Evolutionary conservation across 2,329 filamentous ascomycete species (phyloP).

Genomic region (Neobulgaria alba): DNA sequence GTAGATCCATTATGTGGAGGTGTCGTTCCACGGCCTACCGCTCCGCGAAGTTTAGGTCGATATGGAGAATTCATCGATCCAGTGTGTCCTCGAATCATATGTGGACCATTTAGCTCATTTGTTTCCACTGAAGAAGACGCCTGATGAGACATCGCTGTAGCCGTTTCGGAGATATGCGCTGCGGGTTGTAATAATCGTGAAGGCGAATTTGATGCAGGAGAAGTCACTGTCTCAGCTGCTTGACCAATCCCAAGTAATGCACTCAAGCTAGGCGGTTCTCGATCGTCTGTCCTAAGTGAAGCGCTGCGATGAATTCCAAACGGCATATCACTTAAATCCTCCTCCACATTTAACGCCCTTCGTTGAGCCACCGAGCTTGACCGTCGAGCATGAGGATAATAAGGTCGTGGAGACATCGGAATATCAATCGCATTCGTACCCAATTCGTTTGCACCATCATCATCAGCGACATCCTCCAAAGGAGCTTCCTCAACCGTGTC

Average conservation of each 20-base stretch:
- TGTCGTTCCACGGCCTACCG: constrained; percentile 26
- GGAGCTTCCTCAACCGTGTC: constrained; percentile 13
- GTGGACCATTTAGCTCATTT: constrained; percentile 20
- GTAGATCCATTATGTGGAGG: constrained; percentile 28
- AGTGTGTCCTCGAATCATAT: constrained; percentile 17
- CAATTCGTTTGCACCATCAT: constrained; percentile 34
- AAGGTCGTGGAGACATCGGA: constrained; percentile 57
- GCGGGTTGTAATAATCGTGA: constrained; percentile 27
- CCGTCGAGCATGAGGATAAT: constrained; percentile 46
- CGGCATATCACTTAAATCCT: constrained; percentile 49
- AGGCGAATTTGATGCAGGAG: constrained; percentile 23
- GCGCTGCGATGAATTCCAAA: constrained; percentile 57
- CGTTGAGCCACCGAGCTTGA: constrained; percentile 63
- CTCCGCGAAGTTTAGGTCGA: constrained; percentile 24
- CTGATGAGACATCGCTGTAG: constrained; percentile 21
- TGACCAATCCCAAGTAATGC: constrained; percentile 44
- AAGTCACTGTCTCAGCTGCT: constrained; percentile 31
- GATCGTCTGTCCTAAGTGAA: constrained; percentile 57
- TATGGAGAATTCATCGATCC: constrained; percentile 26
- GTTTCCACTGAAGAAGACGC: constrained; percentile 24
- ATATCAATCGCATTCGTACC: constrained; percentile 64
- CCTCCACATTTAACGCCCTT: constrained; percentile 45
- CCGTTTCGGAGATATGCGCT: constrained; percentile 23
- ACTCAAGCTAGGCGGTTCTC: constrained; percentile 57
- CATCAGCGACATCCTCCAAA: constrained; percentile 21